phyloP scores from a whole-genome alignment of 768 basidiomycete genomes.

The Cystobasidium tubakii region DNA sequence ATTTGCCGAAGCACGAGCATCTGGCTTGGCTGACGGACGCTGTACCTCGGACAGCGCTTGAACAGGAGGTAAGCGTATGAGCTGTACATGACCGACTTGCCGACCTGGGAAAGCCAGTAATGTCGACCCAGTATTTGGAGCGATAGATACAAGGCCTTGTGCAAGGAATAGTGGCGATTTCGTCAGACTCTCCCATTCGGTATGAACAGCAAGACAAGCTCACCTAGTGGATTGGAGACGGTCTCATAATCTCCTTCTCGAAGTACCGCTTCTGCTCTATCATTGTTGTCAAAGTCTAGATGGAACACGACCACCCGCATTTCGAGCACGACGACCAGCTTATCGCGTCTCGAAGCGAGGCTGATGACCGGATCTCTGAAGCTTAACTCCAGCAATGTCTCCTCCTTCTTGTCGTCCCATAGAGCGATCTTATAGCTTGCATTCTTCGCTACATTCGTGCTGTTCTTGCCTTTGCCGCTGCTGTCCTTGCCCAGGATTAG shows the following conservation, averaged over 20 bases:
- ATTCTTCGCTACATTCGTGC: constrained; percentile 46
- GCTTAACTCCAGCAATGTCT: constrained; percentile 79
- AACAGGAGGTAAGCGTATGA: constrained; percentile 78
- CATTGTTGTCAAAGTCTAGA: constrained; percentile 54
- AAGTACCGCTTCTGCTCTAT: constrained; percentile 50
- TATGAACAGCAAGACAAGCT: no score
- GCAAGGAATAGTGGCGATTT: not conserved
- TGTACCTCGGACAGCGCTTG: constrained; percentile 50
- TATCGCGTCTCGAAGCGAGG: constrained; percentile 40
- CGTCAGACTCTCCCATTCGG: no score
- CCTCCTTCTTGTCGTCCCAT: constrained; percentile 69
- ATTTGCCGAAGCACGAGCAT: constrained; percentile 26
- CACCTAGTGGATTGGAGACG: constrained; percentile 75
- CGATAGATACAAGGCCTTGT: constrained; percentile 73
- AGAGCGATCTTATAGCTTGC: constrained; percentile 86
- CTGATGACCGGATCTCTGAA: constrained; percentile 60
- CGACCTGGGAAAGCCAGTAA: constrained; percentile 77
- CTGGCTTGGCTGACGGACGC: constrained; percentile 36
- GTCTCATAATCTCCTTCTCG: constrained; percentile 78
- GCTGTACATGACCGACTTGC: constrained; percentile 79
- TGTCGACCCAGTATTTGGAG: constrained; percentile 69
- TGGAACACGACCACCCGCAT: constrained; percentile 73
- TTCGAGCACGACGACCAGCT: constrained; percentile 43
- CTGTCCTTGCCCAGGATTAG: not conserved
- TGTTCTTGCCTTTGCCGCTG: not conserved